phyloP scores from a whole-genome alignment of 202 grass and related monocot species.

The Panicum virgatum region DNA sequence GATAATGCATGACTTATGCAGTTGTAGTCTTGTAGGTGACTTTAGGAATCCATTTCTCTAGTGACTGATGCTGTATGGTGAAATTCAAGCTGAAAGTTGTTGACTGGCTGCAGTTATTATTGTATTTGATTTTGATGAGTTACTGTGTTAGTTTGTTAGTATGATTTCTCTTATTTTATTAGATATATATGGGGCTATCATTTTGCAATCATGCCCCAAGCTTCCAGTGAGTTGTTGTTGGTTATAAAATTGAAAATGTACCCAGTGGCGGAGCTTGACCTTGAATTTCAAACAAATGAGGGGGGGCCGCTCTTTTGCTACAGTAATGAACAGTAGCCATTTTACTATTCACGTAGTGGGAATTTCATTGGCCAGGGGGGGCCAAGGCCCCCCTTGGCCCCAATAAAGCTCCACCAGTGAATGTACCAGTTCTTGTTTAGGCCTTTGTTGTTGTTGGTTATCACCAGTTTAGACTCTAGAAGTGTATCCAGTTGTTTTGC shows the following conservation, averaged over 20 bases:
- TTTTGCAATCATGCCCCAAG: not conserved
- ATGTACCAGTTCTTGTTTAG: not conserved
- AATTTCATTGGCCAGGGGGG: too few relatives aligned
- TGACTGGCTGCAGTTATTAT: not conserved
- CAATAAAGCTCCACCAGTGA: too few relatives aligned
- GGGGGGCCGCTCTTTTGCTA: too few relatives aligned
- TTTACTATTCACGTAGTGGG: too few relatives aligned
- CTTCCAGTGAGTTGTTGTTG: not conserved
- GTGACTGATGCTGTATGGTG: not conserved
- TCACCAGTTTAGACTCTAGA: not conserved
- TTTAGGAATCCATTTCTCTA: slow-evolving; percentile 19
- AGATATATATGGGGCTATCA: not conserved
- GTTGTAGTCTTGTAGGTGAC: not conserved
- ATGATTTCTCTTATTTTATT: not conserved
- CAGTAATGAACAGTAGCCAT: too few relatives aligned
- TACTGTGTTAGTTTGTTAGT: slow-evolving; percentile 15
- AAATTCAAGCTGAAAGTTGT: not conserved
- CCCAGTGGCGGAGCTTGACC: too few relatives aligned
- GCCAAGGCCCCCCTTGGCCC: too few relatives aligned
- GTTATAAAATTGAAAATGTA: not conserved
- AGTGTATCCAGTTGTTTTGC: not conserved
- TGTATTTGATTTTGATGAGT: not conserved
- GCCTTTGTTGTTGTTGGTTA: slow-evolving; percentile 16
- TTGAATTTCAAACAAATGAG: too few relatives aligned
- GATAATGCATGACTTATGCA: not conserved